phyloP scores from a whole-genome alignment of 352 stramenopile genomes.

The Phytophthora niederhauseri region DNA sequence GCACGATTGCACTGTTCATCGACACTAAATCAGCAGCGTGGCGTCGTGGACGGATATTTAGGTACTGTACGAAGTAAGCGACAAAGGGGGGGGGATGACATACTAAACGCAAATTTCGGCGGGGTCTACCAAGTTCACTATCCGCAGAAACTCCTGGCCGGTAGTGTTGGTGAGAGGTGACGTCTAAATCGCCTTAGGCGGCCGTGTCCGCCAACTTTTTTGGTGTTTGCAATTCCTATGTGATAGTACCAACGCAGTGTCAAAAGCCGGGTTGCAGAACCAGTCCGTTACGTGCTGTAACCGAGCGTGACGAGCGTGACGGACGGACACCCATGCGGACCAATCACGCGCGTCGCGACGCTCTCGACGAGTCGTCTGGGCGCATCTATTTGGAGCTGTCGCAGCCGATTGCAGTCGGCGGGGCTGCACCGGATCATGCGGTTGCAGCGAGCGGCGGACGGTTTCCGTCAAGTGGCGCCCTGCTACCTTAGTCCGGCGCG shows the following conservation, averaged over 20 bases:
- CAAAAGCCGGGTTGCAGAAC: slow-evolving; percentile 28
- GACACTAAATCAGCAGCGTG: no score
- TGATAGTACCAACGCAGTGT: slow-evolving; percentile 23
- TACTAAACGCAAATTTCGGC: no score
- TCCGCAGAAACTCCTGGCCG: no score
- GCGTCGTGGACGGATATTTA: no score
- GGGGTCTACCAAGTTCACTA: no score
- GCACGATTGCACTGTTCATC: no score
- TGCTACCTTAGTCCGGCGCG: slow-evolving; percentile 10
- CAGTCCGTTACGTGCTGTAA: slow-evolving; percentile 23
- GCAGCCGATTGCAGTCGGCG: slow-evolving; percentile 15
- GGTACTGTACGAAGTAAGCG: no score
- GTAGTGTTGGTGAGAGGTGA: no score
- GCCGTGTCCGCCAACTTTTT: no score
- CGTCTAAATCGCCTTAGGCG: no score
- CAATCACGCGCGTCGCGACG: slow-evolving; percentile 30
- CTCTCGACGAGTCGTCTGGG: slow-evolving; percentile 24
- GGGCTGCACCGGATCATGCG: background rate
- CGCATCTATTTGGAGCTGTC: slow-evolving; percentile 23
- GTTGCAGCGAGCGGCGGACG: slow-evolving; percentile 8
- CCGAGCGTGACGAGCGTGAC: slow-evolving; percentile 73
- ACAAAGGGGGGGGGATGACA: no score
- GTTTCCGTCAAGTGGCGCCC: slow-evolving; percentile 31
- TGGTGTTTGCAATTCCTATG: background rate
- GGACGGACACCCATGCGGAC: slow-evolving; percentile 45